Evolutionary conservation across 352 stramenopile genomes (phyloP).

Genomic region (Phytopythium delawarense): DNA sequence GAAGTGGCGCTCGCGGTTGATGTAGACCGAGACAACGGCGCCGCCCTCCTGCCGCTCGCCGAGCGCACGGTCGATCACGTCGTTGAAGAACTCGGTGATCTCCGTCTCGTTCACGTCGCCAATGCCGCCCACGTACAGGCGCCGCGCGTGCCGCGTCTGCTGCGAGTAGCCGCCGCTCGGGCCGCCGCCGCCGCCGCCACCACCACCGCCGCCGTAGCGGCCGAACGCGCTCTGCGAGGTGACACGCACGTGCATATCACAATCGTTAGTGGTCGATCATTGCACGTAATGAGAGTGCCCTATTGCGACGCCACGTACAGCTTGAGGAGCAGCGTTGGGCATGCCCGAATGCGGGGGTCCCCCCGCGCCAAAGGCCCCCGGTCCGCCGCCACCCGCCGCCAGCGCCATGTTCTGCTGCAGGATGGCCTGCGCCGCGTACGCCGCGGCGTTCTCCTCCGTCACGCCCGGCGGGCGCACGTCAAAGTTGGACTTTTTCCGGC

Average conservation of each 20-base stretch:
- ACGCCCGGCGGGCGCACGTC: slow-evolving; percentile 77
- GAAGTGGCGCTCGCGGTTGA: slow-evolving; percentile 96
- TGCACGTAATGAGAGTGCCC: background rate
- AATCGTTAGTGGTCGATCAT: background rate
- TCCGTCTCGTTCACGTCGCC: slow-evolving; percentile 81
- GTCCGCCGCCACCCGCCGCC: slow-evolving; percentile 53
- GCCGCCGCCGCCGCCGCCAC: background rate
- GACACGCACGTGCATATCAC: background rate
- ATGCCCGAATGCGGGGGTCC: background rate
- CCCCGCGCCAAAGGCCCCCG: slow-evolving; percentile 48
- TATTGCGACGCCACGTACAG: background rate
- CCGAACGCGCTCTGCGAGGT: background rate
- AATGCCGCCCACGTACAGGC: slow-evolving; percentile 96
- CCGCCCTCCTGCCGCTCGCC: slow-evolving; percentile 71
- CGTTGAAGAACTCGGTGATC: slow-evolving; percentile 90
- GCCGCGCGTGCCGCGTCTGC: slow-evolving; percentile 93
- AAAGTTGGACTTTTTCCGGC: slow-evolving; percentile 79
- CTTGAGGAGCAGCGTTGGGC: background rate
- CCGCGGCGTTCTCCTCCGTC: slow-evolving; percentile 77
- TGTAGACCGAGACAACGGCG: slow-evolving; percentile 90
- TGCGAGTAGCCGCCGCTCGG: slow-evolving; percentile 52
- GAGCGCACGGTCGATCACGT: slow-evolving; percentile 86
- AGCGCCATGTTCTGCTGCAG: slow-evolving; percentile 81
- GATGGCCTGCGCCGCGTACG: slow-evolving; percentile 80
- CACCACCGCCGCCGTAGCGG: background rate